phyloP scores from a whole-genome alignment of 2,329 filamentous ascomycete genomes.

The Penicillium freii region DNA sequence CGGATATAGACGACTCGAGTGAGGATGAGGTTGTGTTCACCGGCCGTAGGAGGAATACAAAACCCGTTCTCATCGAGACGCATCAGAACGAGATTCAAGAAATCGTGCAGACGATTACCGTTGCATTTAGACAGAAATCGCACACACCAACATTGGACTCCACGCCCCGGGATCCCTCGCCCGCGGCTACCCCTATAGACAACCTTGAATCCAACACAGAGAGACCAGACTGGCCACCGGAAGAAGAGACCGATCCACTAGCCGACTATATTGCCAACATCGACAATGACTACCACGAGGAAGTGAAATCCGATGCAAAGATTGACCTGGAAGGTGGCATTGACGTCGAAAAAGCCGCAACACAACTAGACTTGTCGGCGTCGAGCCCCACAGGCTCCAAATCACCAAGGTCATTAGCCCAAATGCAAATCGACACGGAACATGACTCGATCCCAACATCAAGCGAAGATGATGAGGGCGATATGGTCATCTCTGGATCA shows the following conservation, averaged over 20 bases:
- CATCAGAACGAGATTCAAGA: conserved; percentile 15
- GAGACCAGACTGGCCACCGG: conserved; percentile 25
- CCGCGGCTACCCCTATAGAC: background rate
- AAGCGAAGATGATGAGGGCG: conserved; percentile 17
- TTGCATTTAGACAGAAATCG: background rate
- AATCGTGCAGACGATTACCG: background rate
- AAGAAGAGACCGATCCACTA: conserved; percentile 50
- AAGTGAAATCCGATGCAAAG: background rate
- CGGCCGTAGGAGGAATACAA: conserved; percentile 30
- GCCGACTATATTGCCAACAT: conserved; percentile 45
- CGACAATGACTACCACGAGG: conserved; percentile 29
- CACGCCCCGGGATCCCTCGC: background rate
- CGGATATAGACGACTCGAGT: conserved; percentile 58
- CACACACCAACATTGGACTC: background rate
- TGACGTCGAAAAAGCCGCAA: conserved; percentile 5
- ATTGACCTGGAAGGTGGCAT: conserved; percentile 7
- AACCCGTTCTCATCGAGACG: conserved; percentile 15
- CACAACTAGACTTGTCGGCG: background rate
- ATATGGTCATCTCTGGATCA: conserved; percentile 11
- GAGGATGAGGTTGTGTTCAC: conserved; percentile 58
- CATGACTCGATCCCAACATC: conserved; percentile 4
- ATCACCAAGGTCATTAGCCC: conserved; percentile 10
- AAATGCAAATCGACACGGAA: conserved; percentile 17
- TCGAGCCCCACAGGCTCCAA: background rate
- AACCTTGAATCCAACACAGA: background rate